Evolutionary conservation across 257 asterid genomes (phyloP).

Genomic region (Ilex aquifolium): DNA sequence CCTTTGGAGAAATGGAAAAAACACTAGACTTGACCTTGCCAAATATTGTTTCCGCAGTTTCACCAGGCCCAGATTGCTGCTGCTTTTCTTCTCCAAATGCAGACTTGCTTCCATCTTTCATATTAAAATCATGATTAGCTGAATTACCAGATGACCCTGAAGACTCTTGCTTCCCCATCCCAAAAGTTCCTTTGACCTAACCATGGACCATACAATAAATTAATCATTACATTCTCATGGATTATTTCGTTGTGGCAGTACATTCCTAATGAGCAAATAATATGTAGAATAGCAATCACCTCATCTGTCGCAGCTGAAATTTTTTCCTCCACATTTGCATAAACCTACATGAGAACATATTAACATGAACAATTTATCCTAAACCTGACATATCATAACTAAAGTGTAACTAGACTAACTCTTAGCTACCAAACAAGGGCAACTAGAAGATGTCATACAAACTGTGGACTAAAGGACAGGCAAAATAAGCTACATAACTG

Average conservation of each 20-base stretch:
- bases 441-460: no score
- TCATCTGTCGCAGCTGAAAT: slow-evolving; percentile 78
- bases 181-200: slow-evolving; percentile 75
- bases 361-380: slow-evolving; percentile 5
- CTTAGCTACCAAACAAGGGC: no score
- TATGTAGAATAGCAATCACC: slow-evolving; percentile 40
- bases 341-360: slow-evolving; percentile 46
- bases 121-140: slow-evolving; percentile 20
- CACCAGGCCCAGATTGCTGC: slow-evolving; percentile 48
- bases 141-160: slow-evolving; percentile 33
- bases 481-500: no score
- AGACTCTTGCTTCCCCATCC: slow-evolving; percentile 64
- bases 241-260: not conserved
- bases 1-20: slow-evolving; percentile 51
- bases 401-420: no score
- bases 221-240: slow-evolving; percentile 3
- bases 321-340: slow-evolving; percentile 70
- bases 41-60: slow-evolving; percentile 49
- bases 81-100: slow-evolving; percentile 47
- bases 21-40: slow-evolving; percentile 58
- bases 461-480: no score
- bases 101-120: slow-evolving; percentile 32
- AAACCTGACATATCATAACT: no score
- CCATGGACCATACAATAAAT: slow-evolving; percentile 11
- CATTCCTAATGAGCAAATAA: not conserved